Percentiles rank a stretch among this genome's conserved stretches.
Conservation (phyloP, 306 rosid species). For the Lathyrus oleraceus region DNA sequence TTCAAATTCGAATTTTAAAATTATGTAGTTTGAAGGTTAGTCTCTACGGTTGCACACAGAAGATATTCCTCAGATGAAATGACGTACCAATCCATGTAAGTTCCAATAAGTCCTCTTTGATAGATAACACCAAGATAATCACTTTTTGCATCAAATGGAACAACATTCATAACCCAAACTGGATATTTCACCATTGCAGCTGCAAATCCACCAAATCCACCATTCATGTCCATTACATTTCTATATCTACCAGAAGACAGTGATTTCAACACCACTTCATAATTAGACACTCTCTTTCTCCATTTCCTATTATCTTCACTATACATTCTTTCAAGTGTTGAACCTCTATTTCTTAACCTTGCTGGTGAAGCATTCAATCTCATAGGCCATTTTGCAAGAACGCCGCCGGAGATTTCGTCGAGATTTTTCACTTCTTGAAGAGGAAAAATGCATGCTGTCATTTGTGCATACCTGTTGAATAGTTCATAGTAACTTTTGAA, state of each 20-base stretch:
- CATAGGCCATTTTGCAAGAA: slow-evolving; percentile 52
- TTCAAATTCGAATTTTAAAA: too few relatives aligned
- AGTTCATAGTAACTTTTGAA: slow-evolving; percentile 3
- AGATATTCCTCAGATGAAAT: too few relatives aligned
- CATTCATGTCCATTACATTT: slow-evolving; percentile 70
- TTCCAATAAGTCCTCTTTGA: slow-evolving; percentile 58
- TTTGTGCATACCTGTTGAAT: slow-evolving; percentile 58
- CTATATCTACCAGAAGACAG: slow-evolving; percentile 46
- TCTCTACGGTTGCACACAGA: too few relatives aligned
- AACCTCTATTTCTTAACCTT: slow-evolving; percentile 41
- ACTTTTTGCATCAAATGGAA: slow-evolving; percentile 49
- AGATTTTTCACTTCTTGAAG: slow-evolving; percentile 48
- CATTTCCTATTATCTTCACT: slow-evolving; percentile 43
- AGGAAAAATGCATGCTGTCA: slow-evolving; percentile 57
- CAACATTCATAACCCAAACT: slow-evolving; percentile 60
- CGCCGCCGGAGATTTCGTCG: slow-evolving; percentile 44
- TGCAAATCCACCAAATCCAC: slow-evolving; percentile 57
- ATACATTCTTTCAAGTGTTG: slow-evolving; percentile 21
- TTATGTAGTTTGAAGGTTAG: too few relatives aligned
- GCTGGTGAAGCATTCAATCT: slow-evolving; percentile 45
- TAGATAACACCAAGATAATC: slow-evolving; percentile 47
- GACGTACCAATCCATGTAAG: slow-evolving; percentile 62
- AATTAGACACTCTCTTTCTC: slow-evolving; percentile 47
- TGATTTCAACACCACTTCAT: slow-evolving; percentile 40
- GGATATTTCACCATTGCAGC: slow-evolving; percentile 54